Evolutionary conservation across 1,139 yeast species (phyloP).

Genomic region (Suhomyces atakaporum): DNA sequence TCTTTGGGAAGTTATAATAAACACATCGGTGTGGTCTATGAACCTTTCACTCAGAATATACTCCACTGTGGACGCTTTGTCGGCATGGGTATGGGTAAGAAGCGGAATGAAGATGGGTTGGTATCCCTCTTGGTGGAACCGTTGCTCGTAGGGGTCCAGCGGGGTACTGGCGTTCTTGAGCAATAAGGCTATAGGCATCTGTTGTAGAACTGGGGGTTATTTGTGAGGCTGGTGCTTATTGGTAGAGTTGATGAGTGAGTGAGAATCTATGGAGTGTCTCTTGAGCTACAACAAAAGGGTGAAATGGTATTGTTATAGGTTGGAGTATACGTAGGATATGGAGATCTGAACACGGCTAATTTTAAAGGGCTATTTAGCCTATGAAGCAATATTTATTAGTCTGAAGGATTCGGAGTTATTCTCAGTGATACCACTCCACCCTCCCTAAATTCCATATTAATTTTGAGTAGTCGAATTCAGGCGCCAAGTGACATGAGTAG

Average conservation of each 20-base stretch:
- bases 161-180: constrained; percentile 72
- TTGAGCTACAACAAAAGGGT: too few relatives aligned
- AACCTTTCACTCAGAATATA: constrained; percentile 48
- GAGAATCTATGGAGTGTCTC: too few relatives aligned
- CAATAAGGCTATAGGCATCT: constrained; percentile 33
- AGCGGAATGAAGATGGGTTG: constrained; percentile 65
- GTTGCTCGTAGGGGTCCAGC: constrained; percentile 59
- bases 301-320: too few relatives aligned
- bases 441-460: too few relatives aligned
- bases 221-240: not conserved
- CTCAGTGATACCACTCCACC: too few relatives aligned
- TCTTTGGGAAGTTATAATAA: constrained; percentile 88
- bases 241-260: not conserved
- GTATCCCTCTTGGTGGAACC: constrained; percentile 35
- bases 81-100: constrained; percentile 60
- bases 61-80: constrained; percentile 43
- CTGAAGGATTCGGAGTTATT: too few relatives aligned
- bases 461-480: too few relatives aligned
- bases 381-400: too few relatives aligned
- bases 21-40: constrained; percentile 40
- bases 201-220: not conserved
- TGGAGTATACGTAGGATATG: too few relatives aligned
- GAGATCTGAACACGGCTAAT: too few relatives aligned
- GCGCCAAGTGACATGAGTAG: too few relatives aligned
- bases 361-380: too few relatives aligned